Evolutionary conservation across 441 rosid genomes (phyloP), one percentile per base, ranked within the genome.

Genomic region (Geranium incanum): DNA sequence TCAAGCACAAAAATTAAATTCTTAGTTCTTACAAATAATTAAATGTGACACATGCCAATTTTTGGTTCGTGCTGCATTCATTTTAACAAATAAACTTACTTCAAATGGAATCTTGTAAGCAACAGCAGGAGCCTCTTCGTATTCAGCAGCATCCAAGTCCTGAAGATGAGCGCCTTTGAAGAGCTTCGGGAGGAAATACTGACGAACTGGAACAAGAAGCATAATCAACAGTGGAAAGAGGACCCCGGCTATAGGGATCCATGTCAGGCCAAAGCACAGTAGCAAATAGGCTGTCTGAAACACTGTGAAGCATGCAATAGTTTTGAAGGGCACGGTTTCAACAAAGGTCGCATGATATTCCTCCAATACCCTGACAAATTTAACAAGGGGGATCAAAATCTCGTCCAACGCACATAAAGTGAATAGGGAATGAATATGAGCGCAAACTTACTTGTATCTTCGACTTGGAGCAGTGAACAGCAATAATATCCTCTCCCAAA

Each of bases 221-320:
- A 87, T 89, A 79, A 89, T 89, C 75, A 89, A 69, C 71, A 89
- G 75, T 1, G 92, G 92, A 78, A 89, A 89, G 67, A 89, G 86
- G 70, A 89, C 88, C 4, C 95, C 95, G 52, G 95, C 95, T 62
- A 87, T 75, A 1, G 95, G 95, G 75, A 89, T 86, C 95, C 95
- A 89, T 41, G 95, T 89, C 38, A 89, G 69, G 72, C 95, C 92
- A 69, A 89, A 89, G 81, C 95, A 89, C 57, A 81, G 5, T 39
- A 87, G 84, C 83, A 89, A 70, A 80, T 89, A 89, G 67, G 39
- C 76, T 55, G 87, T 80, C 83, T 87, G 95, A 82, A 89, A 87
- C 84, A 85, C 69, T n/a, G 95, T 89, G 80, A 89, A 89, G 39
- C 7, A 19, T 18, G 85, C 88, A 52, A 84, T 86, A 36, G 87